Evolutionary conservation across 2,329 filamentous ascomycete genomes (phyloP).

Genomic region (Ascomycota sp.): DNA sequence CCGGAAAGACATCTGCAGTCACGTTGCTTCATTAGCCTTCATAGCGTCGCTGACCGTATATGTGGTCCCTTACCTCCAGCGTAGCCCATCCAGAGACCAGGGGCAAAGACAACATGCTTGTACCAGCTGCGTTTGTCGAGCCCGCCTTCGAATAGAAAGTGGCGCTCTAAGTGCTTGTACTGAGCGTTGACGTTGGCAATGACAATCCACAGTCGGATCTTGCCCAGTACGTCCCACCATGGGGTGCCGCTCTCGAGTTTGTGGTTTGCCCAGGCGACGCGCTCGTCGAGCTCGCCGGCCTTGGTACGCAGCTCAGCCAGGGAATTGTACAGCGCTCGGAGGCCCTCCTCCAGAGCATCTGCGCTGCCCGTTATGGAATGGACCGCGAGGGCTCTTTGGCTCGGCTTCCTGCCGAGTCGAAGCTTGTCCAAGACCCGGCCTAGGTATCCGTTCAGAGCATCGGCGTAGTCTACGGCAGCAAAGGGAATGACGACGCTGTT

Average conservation of each 20-base stretch:
- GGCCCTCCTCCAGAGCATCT: conserved; percentile 17
- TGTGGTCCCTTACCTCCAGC: conserved; percentile 39
- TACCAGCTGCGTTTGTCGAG: conserved; percentile 72
- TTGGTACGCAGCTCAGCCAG: conserved; percentile 17
- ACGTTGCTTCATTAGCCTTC: conserved; percentile 1
- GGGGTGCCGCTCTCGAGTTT: conserved; percentile 35
- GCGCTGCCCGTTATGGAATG: conserved; percentile 13
- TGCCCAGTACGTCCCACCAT: conserved; percentile 61
- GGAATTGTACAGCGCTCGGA: conserved; percentile 17
- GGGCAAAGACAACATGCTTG: conserved; percentile 88
- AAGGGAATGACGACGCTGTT: conserved; percentile 44
- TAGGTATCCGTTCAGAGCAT: conserved; percentile 31
- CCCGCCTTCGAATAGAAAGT: conserved; percentile 57
- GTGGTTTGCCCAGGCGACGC: conserved; percentile 19
- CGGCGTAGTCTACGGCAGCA: conserved; percentile 43
- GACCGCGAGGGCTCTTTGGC: conserved; percentile 6
- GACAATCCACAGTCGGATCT: conserved; percentile 38
- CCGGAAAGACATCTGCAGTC: conserved; percentile 35
- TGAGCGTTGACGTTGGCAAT: conserved; percentile 53
- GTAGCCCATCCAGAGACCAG: conserved; percentile 82
- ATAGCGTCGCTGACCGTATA: no score
- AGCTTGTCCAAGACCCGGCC: conserved; percentile 29
- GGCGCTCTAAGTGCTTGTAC: conserved; percentile 68
- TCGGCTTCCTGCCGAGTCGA: conserved; percentile 7
- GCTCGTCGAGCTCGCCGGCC: conserved; percentile 23